phyloP scores from a whole-genome alignment of 306 rosid genomes.

The Pterocarpus santalinus region DNA sequence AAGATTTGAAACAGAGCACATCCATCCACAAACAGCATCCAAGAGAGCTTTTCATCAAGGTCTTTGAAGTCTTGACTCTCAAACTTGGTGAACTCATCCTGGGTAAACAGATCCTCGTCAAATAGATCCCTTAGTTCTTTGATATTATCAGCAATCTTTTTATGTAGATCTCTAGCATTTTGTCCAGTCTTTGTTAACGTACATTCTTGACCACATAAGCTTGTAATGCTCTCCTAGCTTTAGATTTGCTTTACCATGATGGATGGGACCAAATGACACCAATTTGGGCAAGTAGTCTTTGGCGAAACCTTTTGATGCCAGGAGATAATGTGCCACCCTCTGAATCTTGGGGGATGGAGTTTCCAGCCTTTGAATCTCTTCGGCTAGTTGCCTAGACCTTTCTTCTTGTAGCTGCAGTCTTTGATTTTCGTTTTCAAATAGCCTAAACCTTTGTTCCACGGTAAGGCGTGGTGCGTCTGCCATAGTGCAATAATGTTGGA shows the following conservation, averaged over 20 bases:
- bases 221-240: conserved; percentile 8
- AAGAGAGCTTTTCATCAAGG: neutral
- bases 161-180: neutral
- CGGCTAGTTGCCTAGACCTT: too few relatives aligned
- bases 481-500: too few relatives aligned
- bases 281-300: neutral
- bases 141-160: neutral
- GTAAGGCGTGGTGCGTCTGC: too few relatives aligned
- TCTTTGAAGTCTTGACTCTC: neutral
- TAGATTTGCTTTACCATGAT: neutral
- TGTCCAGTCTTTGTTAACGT: neutral
- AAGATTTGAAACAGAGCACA: conserved; percentile 7
- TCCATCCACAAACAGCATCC: conserved; percentile 1
- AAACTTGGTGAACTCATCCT: too few relatives aligned
- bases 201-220: neutral
- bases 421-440: too few relatives aligned
- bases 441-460: too few relatives aligned
- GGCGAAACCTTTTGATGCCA: neutral
- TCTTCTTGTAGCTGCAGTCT: too few relatives aligned
- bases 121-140: neutral
- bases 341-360: too few relatives aligned
- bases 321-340: neutral
- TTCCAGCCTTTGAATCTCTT: too few relatives aligned
- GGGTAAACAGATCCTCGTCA: neutral
- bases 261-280: neutral